These are phyloP conservation scores for Phytophthora vignae DNA, from an alignment of 352 stramenopile genomes.

Conservation along the genomic window DNA sequence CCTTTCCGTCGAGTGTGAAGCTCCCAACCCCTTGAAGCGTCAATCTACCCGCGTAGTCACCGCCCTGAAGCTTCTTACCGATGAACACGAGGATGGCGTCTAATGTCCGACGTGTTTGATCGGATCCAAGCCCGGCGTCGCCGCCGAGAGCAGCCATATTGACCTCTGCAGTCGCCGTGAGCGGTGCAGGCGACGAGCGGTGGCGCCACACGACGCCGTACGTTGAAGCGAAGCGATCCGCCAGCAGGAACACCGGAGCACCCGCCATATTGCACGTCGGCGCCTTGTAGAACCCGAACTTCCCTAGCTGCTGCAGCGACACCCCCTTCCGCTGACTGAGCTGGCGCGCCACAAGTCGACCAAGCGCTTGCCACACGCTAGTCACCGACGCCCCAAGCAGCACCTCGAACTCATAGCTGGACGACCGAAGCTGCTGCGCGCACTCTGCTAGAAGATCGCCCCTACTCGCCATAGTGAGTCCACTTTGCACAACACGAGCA, in stretches of 20 bases:
- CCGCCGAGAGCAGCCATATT: slow-evolving; percentile 57
- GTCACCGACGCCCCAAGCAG: slow-evolving; percentile 54
- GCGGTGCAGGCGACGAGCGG: slow-evolving; percentile 47
- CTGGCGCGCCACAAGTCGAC: slow-evolving; percentile 36
- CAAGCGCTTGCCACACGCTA: slow-evolving; percentile 57
- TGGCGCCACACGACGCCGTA: slow-evolving; percentile 55
- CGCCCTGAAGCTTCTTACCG: slow-evolving; percentile 48
- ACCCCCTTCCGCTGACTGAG: slow-evolving; percentile 43
- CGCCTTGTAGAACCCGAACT: slow-evolving; percentile 67
- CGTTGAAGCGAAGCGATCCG: slow-evolving; percentile 52
- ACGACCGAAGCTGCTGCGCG: slow-evolving; percentile 53
- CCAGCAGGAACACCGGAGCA: slow-evolving; percentile 56
- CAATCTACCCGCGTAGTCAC: slow-evolving; percentile 34
- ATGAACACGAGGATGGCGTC: slow-evolving; percentile 56
- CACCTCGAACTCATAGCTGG: slow-evolving; percentile 68
- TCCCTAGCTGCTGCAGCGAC: slow-evolving; percentile 54
- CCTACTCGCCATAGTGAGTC: slow-evolving; percentile 12
- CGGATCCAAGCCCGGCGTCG: slow-evolving; percentile 48
- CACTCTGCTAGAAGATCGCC: slow-evolving; percentile 54
- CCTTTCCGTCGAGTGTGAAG: slow-evolving; percentile 54
- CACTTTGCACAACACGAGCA: background rate
- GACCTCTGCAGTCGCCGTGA: slow-evolving; percentile 50
- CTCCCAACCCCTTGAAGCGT: slow-evolving; percentile 42
- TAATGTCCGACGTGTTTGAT: slow-evolving; percentile 52
- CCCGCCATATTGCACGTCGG: slow-evolving; percentile 24